phyloP scores from a whole-genome alignment of 768 basidiomycete species.

The Boletus rex-veris region DNA sequence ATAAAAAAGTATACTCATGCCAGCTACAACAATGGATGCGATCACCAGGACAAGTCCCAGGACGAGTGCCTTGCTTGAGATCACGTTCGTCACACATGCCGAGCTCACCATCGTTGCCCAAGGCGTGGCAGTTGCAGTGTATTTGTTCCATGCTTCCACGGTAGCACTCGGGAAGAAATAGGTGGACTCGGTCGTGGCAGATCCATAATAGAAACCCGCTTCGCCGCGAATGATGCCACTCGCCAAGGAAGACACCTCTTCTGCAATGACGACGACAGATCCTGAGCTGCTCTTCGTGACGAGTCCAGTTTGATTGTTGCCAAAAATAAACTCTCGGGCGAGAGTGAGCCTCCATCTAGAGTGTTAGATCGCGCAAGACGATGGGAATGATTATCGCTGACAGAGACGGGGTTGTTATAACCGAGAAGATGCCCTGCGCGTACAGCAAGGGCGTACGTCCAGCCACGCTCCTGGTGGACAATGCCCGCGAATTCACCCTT shows the following conservation, averaged over 20 bases:
- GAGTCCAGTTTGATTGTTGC: conserved; percentile 55
- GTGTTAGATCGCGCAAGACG: background rate
- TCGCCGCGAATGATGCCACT: conserved; percentile 50
- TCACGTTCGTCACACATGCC: background rate
- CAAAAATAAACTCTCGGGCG: conserved; percentile 64
- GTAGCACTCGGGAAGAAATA: conserved; percentile 55
- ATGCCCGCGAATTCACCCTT: conserved; percentile 59
- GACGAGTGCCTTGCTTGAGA: background rate
- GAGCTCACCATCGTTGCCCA: background rate
- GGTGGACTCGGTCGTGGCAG: conserved; percentile 46
- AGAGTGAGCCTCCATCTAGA: conserved; percentile 53
- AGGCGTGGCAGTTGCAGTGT: conserved; percentile 37
- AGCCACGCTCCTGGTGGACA: conserved; percentile 70
- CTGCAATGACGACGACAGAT: conserved; percentile 40
- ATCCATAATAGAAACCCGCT: conserved; percentile 54
- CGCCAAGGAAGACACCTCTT: conserved; percentile 46
- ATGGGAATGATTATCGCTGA: conserved; percentile 32
- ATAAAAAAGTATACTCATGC: too few relatives aligned
- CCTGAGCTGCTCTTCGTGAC: conserved; percentile 35
- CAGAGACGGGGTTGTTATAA: conserved; percentile 36
- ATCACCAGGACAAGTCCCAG: background rate
- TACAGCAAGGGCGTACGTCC: conserved; percentile 39
- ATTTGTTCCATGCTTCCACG: conserved; percentile 52
- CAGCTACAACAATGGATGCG: too few relatives aligned
- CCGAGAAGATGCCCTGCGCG: conserved; percentile 42